These are phyloP conservation scores for Triadica sebifera DNA, from an alignment of 345 rosid species.

Conservation along the genomic window DNA sequence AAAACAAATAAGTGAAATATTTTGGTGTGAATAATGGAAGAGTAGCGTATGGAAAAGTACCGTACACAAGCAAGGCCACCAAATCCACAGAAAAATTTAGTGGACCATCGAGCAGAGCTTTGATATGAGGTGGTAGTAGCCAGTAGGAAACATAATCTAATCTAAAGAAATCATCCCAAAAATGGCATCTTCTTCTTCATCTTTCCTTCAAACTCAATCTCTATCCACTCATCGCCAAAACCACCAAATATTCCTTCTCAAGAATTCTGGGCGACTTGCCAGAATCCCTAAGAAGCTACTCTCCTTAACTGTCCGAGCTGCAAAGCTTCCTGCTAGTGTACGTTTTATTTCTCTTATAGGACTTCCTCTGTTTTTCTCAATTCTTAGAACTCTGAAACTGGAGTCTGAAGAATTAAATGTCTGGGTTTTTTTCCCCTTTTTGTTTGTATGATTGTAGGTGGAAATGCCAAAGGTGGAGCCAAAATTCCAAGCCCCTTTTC, in stretches of 20 bases:
- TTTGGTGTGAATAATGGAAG: too few species aligned
- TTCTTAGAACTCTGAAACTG: background rate
- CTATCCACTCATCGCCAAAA: background rate
- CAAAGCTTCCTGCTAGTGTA: conserved; percentile 69
- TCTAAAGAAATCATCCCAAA: background rate
- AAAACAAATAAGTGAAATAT: too few species aligned
- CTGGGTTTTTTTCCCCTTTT: background rate
- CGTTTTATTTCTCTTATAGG: background rate
- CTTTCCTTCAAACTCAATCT: conserved; percentile 2
- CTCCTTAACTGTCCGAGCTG: conserved; percentile 48
- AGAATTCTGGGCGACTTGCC: background rate
- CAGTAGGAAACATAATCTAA: too few species aligned
- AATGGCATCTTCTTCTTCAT: background rate
- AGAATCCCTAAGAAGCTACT: conserved; percentile 25
- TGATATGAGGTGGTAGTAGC: too few species aligned
- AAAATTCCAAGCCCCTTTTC: conserved; percentile 56
- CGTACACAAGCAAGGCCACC: too few species aligned
- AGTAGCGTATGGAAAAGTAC: too few species aligned
- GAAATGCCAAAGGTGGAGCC: conserved; percentile 73
- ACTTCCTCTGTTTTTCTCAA: background rate
- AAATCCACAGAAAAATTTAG: too few species aligned
- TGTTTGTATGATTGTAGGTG: conserved; percentile 34
- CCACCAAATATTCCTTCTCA: background rate
- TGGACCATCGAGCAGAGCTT: too few species aligned
- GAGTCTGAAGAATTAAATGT: background rate